Evolutionary conservation across 129 eudicot genomes (phyloP).

Genomic region (Helichrysum umbraculigerum): DNA sequence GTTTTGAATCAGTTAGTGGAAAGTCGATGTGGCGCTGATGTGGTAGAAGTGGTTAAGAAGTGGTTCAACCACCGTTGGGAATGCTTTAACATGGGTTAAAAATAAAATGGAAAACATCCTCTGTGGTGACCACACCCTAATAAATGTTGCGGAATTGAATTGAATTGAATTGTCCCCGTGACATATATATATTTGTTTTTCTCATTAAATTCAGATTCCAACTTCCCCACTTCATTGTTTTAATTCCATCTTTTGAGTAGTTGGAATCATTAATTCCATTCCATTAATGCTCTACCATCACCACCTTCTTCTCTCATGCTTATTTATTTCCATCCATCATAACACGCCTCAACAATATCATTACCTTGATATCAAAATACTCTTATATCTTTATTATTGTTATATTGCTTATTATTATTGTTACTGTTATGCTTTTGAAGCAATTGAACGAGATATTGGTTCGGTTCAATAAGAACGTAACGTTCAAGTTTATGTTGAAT

Average conservation of each 20-base stretch:
- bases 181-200: slow-evolving; percentile 14
- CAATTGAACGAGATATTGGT: slow-evolving; percentile 62
- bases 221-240: slow-evolving; percentile 31
- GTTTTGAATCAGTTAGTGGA: too few relatives aligned
- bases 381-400: not conserved
- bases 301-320: slow-evolving; percentile 1
- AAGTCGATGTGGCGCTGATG: too few relatives aligned
- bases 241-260: slow-evolving; percentile 37
- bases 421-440: slow-evolving; percentile 16
- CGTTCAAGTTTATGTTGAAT: slow-evolving; percentile 31
- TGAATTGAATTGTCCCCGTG: not conserved
- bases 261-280: slow-evolving; percentile 48
- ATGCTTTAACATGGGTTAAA: slow-evolving; percentile 17
- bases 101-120: slow-evolving; percentile 40
- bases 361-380: not conserved
- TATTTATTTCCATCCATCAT: slow-evolving; percentile 26
- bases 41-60: too few relatives aligned
- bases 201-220: slow-evolving; percentile 47
- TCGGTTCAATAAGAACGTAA: slow-evolving; percentile 66
- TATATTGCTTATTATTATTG: too few relatives aligned
- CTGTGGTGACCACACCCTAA: slow-evolving; percentile 39
- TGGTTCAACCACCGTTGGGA: too few relatives aligned
- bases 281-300: slow-evolving; percentile 39
- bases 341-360: not conserved
- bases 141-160: slow-evolving; percentile 37